phyloP scores from a whole-genome alignment of 305 asterid species.

The Fraxinus sp. region DNA sequence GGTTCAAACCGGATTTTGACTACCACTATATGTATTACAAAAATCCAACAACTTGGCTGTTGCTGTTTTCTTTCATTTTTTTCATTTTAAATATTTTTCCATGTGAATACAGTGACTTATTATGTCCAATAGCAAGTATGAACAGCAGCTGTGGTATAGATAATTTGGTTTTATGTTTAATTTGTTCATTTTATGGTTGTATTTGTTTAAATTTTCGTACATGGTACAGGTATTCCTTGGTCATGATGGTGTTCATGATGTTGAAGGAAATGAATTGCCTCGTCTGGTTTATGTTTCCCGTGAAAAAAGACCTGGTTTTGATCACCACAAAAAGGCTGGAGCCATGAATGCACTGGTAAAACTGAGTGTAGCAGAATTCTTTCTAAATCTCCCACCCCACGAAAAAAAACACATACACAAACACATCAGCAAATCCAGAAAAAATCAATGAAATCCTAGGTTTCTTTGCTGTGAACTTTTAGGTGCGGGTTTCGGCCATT shows the following conservation, averaged over 20 bases:
- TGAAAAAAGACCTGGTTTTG: too few relatives aligned
- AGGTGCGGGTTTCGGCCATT: slow-evolving; percentile 87
- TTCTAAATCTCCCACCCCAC: neutral
- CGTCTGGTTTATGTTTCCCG: too few relatives aligned
- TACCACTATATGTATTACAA: neutral
- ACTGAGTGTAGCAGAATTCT: neutral
- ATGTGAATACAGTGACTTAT: neutral
- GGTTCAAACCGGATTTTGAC: neutral
- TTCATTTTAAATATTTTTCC: neutral
- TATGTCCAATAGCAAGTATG: neutral
- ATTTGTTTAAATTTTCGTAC: slow-evolving; percentile 9
- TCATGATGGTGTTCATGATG: too few relatives aligned
- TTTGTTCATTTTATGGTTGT: neutral
- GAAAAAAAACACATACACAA: neutral
- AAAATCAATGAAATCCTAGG: neutral
- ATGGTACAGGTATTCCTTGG: slow-evolving; percentile 35
- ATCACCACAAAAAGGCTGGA: too few relatives aligned
- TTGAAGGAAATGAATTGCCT: too few relatives aligned
- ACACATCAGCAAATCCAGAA: neutral
- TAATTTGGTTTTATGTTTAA: neutral
- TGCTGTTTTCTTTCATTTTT: neutral
- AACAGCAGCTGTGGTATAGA: neutral
- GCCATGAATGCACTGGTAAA: too few relatives aligned
- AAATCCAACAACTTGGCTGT: neutral
- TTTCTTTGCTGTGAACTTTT: neutral